These are phyloP conservation scores for Spergularia bocconei DNA, from an alignment of 148 eudicot species.

Conservation along the genomic window DNA sequence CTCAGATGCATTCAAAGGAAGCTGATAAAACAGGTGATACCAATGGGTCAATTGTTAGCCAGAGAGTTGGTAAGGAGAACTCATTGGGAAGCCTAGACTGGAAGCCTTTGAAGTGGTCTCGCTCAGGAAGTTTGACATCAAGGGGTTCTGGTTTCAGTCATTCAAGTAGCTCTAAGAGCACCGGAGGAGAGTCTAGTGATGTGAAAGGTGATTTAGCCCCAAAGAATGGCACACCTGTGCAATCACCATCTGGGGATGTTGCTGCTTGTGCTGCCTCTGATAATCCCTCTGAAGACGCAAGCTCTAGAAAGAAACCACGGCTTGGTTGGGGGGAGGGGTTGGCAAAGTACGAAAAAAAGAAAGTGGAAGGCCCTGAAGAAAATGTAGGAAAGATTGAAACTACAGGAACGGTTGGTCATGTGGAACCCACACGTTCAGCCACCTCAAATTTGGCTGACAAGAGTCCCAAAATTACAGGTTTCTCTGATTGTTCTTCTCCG, in stretches of 20 bases:
- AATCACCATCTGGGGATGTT: conserved; percentile 58
- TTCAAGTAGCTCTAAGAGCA: conserved; percentile 63
- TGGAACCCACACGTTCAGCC: conserved; percentile 41
- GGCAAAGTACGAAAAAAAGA: conserved; percentile 92
- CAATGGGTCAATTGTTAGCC: conserved; percentile 39
- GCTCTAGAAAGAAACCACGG: conserved; percentile 79
- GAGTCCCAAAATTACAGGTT: conserved; percentile 53
- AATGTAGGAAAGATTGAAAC: conserved; percentile 36
- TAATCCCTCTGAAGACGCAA: conserved; percentile 48
- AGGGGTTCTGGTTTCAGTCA: conserved; percentile 62
- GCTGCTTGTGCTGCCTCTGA: conserved; percentile 36
- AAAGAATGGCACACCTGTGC: conserved; percentile 36
- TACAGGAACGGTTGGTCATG: conserved; percentile 21
- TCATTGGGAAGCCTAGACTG: conserved; percentile 51
- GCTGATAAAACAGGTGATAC: conserved; percentile 38
- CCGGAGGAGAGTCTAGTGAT: conserved; percentile 46
- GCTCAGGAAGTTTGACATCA: conserved; percentile 69
- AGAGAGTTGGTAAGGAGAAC: conserved; percentile 50
- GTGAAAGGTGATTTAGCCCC: conserved; percentile 38
- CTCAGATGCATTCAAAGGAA: conserved; percentile 43
- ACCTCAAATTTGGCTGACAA: conserved; percentile 41
- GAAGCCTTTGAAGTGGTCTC: conserved; percentile 80
- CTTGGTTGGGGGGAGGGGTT: conserved; percentile 97
- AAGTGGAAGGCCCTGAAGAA: conserved; percentile 69
- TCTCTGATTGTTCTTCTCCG: conserved; percentile 76